Percentiles rank a stretch among this genome's conserved stretches.
Conservation (phyloP, 129 eudicot species). For the Calendula officinalis region DNA sequence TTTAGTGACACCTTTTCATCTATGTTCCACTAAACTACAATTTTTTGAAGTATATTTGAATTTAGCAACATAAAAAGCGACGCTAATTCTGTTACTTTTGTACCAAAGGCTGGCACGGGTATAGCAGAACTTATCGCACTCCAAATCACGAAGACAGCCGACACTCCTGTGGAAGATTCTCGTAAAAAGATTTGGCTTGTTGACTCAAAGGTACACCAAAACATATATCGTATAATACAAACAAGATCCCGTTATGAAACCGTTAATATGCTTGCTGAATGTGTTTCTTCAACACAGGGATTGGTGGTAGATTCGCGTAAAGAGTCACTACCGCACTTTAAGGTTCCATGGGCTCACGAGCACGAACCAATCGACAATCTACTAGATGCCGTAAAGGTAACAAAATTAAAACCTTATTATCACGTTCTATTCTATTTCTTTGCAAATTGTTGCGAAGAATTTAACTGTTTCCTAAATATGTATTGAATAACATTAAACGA, state of each 20-base stretch:
- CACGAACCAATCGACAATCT: constrained; percentile 66
- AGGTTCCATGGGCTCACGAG: constrained; percentile 89
- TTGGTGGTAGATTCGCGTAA: constrained; percentile 75
- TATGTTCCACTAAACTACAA: not conserved
- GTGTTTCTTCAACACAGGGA: constrained; percentile 47
- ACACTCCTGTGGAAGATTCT: constrained; percentile 51
- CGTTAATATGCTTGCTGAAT: not conserved
- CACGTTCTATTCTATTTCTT: not conserved
- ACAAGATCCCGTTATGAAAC: not conserved
- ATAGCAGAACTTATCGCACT: constrained; percentile 97
- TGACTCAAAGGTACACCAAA: constrained; percentile 73
- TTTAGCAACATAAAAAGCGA: not conserved
- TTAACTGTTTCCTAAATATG: too few relatives aligned
- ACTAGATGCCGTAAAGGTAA: constrained; percentile 78
- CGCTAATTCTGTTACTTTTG: constrained; percentile 13
- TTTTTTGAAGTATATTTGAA: not conserved
- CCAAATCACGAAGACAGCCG: constrained; percentile 71
- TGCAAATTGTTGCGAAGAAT: too few relatives aligned
- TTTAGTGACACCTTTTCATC: too few relatives aligned
- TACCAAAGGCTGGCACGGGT: constrained; percentile 92
- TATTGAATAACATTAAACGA: too few relatives aligned
- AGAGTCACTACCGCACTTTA: constrained; percentile 85
- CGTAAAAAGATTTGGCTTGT: constrained; percentile 97
- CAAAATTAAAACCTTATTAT: not conserved
- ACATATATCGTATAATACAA: not conserved